Conservation (phyloP, 2,329 filamentous ascomycete species). For the Gnomoniopsis sp. region DNA sequence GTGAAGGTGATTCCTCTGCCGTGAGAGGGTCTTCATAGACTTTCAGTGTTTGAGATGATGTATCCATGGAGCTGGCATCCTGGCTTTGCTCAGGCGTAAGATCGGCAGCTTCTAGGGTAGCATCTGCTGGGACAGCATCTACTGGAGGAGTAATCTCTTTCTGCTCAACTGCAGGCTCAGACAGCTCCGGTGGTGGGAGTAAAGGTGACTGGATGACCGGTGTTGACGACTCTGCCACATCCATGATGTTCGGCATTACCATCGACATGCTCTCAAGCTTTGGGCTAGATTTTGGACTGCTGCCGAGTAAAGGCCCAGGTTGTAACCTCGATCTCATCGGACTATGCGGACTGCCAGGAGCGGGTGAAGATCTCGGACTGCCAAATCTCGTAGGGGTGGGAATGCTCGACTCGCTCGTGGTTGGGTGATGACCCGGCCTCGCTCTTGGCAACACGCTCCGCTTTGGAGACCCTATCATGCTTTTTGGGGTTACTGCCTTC, state of each 20-base stretch:
- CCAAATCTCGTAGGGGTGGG: constrained; percentile 40
- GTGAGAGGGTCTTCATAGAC: constrained; percentile 64
- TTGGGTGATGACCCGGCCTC: constrained; percentile 45
- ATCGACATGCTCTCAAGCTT: constrained; percentile 52
- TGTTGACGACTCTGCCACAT: constrained; percentile 4
- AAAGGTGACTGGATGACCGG: constrained; percentile 13
- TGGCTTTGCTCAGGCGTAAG: not conserved
- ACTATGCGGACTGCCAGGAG: constrained; percentile 30
- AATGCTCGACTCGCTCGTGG: constrained; percentile 49
- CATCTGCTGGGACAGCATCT: constrained; percentile 5
- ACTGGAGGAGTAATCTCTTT: not conserved
- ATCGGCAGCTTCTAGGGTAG: constrained; percentile 5
- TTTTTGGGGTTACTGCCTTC: constrained; percentile 47
- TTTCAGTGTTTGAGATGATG: constrained; percentile 40
- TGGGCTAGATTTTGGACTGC: constrained; percentile 48
- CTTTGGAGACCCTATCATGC: constrained; percentile 51
- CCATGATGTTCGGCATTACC: constrained; percentile 45
- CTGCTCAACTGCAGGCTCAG: not conserved
- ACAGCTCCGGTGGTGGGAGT: constrained; percentile 10
- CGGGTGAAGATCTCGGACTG: constrained; percentile 31
- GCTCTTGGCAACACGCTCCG: constrained; percentile 42
- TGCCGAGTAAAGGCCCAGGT: constrained; percentile 18
- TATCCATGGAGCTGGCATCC: constrained; percentile 15
- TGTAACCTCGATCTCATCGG: constrained; percentile 21
- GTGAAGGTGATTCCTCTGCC: constrained; percentile 34